These are phyloP conservation scores for Penicillium freii DNA, from an alignment of 2,329 filamentous ascomycete genomes.

Conservation along the genomic window DNA sequence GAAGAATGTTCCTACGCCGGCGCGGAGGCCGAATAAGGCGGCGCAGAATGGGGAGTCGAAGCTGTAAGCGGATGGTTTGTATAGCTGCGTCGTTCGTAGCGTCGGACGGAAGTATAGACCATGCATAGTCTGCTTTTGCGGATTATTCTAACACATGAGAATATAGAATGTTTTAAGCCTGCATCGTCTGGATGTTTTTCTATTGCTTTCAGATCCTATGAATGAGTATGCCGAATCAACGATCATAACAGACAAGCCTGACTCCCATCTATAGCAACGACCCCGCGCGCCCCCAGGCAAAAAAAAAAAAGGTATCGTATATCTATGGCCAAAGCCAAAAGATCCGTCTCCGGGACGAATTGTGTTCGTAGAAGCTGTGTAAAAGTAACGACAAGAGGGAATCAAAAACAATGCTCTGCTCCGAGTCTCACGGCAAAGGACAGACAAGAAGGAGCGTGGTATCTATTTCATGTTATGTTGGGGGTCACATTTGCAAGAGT, in stretches of 20 bases:
- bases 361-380: not conserved
- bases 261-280: slow-evolving; percentile 21
- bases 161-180: not conserved
- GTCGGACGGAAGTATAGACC: slow-evolving; percentile 1
- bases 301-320: slow-evolving; percentile 3
- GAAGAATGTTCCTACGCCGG: slow-evolving; percentile 37
- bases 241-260: slow-evolving; percentile 4
- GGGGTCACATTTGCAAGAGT: slow-evolving; percentile 1
- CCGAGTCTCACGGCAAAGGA: slow-evolving; percentile 3
- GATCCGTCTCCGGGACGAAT: slow-evolving; percentile 10
- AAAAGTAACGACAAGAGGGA: slow-evolving; percentile 2
- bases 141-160: not conserved
- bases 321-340: slow-evolving; percentile 12
- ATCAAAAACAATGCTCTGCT: slow-evolving; percentile 4
- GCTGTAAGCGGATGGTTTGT: slow-evolving; percentile 20
- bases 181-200: slow-evolving; percentile 6
- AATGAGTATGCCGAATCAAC: slow-evolving; percentile 16
- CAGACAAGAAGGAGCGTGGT: slow-evolving; percentile 1
- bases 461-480: slow-evolving; percentile 5
- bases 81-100: not conserved
- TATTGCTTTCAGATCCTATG: slow-evolving; percentile 14
- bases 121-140: not conserved
- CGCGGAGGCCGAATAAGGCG: slow-evolving; percentile 28
- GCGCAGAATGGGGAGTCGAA: slow-evolving; percentile 23
- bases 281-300: slow-evolving; percentile 1